These are phyloP conservation scores for Brassica carinata DNA, from an alignment of 345 rosid species.

Conservation along the genomic window DNA sequence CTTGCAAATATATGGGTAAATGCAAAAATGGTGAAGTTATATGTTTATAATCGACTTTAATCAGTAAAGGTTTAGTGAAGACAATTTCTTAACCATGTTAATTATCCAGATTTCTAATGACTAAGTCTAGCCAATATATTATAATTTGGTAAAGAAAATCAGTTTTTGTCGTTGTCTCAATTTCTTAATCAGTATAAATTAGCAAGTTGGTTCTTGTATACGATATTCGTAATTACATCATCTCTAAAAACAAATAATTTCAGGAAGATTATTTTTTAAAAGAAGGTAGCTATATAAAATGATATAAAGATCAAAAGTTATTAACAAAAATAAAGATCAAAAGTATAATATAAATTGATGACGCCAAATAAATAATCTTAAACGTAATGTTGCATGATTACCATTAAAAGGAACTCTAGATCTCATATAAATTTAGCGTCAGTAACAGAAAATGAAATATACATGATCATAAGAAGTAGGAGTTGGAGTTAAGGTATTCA, in stretches of 20 bases:
- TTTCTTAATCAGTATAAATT: constrained; percentile 5
- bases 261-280: neutral
- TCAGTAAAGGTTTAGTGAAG: neutral
- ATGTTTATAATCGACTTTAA: neutral
- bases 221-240: constrained; percentile 23
- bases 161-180: constrained; percentile 20
- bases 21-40: neutral
- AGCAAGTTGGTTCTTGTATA: constrained; percentile 27
- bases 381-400: neutral
- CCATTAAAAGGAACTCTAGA: neutral
- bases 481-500: too few species aligned
- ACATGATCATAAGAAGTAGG: neutral
- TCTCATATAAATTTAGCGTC: neutral
- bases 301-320: neutral
- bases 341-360: neutral
- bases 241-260: constrained; percentile 3
- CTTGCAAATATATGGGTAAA: neutral
- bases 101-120: neutral
- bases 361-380: neutral
- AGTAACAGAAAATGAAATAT: neutral
- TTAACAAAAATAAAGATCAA: neutral
- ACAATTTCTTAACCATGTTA: neutral
- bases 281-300: neutral
- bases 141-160: neutral
- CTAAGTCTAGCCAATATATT: neutral